Evolutionary conservation across 176 grass and related monocot genomes (phyloP).

Genomic region (Phoenix roebelenii): DNA sequence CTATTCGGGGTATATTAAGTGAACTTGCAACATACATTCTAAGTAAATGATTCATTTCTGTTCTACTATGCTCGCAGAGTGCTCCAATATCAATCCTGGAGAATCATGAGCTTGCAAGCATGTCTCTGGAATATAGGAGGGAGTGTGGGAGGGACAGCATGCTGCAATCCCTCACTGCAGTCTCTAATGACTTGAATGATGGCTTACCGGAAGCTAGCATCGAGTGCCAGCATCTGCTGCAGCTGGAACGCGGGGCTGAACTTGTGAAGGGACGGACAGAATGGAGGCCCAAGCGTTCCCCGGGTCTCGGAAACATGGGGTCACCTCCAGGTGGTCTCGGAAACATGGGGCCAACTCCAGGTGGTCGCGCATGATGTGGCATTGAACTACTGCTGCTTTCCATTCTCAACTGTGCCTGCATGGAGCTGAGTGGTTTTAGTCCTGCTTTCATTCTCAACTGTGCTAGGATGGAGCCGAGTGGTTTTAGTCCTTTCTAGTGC

Average conservation of each 20-base stretch:
- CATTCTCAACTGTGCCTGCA: too few species aligned
- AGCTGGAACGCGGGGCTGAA: conserved; percentile 58
- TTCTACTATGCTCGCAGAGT: conserved; percentile 27
- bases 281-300: conserved; percentile 51
- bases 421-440: too few species aligned
- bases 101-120: conserved; percentile 75
- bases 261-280: conserved; percentile 65
- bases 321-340: conserved; percentile 5
- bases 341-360: background rate
- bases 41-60: background rate
- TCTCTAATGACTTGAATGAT: conserved; percentile 32
- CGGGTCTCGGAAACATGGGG: conserved; percentile 8
- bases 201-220: conserved; percentile 32
- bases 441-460: too few species aligned
- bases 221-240: conserved; percentile 79
- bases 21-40: too few species aligned
- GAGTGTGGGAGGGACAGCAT: conserved; percentile 75
- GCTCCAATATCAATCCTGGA: conserved; percentile 92
- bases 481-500: too few species aligned
- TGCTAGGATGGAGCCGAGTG: too few species aligned
- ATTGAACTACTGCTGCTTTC: too few species aligned
- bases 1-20: too few species aligned
- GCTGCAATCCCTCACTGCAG: conserved; percentile 66
- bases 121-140: conserved; percentile 78
- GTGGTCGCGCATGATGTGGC: conserved; percentile 14